phyloP scores from a whole-genome alignment of 2,329 filamentous ascomycete species.

The Clathrospora elynae region DNA sequence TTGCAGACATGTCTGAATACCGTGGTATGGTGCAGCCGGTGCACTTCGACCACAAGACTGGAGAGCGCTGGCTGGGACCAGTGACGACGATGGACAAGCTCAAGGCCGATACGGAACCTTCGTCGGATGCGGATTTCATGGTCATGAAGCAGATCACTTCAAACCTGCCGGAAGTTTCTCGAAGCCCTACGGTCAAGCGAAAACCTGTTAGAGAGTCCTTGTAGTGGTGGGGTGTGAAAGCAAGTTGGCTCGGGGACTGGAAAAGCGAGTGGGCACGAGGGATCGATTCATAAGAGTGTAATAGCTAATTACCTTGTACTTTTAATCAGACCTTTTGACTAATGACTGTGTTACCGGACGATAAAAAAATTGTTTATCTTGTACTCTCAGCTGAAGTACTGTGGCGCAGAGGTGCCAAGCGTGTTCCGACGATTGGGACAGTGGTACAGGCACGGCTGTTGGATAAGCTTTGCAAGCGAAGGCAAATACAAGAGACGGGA shows the following conservation, averaged over 20 bases:
- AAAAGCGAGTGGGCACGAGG: no score
- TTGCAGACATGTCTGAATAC: constrained; percentile 44
- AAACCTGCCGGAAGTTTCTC: constrained; percentile 15
- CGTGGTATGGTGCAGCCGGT: constrained; percentile 35
- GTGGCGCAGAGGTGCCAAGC: constrained; percentile 41
- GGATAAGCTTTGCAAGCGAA: constrained; percentile 35
- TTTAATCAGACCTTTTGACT: no score
- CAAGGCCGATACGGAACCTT: constrained; percentile 12
- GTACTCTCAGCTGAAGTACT: no score
- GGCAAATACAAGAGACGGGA: constrained; percentile 33
- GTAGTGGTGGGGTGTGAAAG: not conserved
- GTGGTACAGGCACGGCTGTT: constrained; percentile 25
- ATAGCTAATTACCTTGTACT: no score
- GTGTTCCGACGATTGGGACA: constrained; percentile 16
- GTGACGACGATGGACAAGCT: constrained; percentile 30
- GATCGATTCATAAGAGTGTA: no score
- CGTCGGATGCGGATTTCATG: constrained; percentile 10
- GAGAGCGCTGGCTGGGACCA: constrained; percentile 31
- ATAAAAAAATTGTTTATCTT: no score
- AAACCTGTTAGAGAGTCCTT: constrained; percentile 17
- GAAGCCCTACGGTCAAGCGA: constrained; percentile 15
- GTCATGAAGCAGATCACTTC: constrained; percentile 17
- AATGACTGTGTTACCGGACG: no score
- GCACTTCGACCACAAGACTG: constrained; percentile 40
- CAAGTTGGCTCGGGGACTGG: no score